A percentile compares a stretch with the other conserved stretches of the same genome.
These are phyloP conservation scores for Talaromyces sp. DNA, from an alignment of 2,329 filamentous ascomycete species.

Conservation along the genomic window DNA sequence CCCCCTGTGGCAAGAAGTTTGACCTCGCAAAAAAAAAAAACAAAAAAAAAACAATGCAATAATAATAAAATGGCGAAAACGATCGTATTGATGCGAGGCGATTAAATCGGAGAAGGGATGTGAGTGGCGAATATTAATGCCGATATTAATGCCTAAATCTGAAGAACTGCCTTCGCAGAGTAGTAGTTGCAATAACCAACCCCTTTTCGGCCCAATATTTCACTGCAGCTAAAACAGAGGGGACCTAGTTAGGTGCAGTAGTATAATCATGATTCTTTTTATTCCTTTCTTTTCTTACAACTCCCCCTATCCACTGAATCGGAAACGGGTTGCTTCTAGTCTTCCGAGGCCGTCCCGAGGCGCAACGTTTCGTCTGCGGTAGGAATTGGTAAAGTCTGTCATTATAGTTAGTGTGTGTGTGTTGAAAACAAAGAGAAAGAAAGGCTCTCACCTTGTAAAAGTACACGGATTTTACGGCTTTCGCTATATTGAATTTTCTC, in stretches of 20 bases:
- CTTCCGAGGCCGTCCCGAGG: conserved; percentile 84
- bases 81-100: background rate
- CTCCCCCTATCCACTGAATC: conserved; percentile 57
- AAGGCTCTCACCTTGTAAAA: conserved; percentile 58
- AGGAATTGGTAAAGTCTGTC: conserved; percentile 86
- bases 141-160: background rate
- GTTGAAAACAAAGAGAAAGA: background rate
- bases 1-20: background rate
- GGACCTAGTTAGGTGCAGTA: background rate
- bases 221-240: background rate
- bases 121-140: too few relatives aligned
- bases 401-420: background rate
- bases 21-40: background rate
- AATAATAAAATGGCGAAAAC: background rate
- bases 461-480: conserved; percentile 71
- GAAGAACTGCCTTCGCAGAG: background rate
- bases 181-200: background rate
- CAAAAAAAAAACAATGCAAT: background rate
- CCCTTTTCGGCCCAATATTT: background rate
- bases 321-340: conserved; percentile 80
- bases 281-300: background rate
- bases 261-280: background rate
- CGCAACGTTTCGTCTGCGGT: conserved; percentile 90
- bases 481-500: conserved; percentile 66
- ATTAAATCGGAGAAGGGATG: background rate